Conservation (phyloP, 2,329 filamentous ascomycete species). For the Scedosporium apiospermum region DNA sequence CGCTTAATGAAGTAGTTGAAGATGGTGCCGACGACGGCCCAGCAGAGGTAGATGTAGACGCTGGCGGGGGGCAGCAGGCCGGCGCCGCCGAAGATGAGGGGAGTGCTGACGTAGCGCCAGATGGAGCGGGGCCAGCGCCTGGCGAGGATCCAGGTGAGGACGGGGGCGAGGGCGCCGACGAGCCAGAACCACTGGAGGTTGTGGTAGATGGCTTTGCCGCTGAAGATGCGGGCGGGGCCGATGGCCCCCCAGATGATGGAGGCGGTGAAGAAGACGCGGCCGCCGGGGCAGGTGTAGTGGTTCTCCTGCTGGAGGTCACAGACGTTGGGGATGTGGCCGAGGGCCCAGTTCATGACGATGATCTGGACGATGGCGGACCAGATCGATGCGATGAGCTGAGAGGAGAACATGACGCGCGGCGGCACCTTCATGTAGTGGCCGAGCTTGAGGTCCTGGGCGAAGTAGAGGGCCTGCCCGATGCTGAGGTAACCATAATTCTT, state of each 20-base stretch:
- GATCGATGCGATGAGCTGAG: constrained; percentile 48
- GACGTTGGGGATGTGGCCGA: constrained; percentile 51
- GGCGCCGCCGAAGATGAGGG: constrained; percentile 58
- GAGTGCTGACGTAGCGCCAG: constrained; percentile 57
- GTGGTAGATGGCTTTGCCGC: constrained; percentile 50
- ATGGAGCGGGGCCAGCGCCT: constrained; percentile 51
- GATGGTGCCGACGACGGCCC: constrained; percentile 56
- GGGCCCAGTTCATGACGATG: constrained; percentile 56
- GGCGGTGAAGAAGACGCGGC: constrained; percentile 54
- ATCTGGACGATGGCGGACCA: constrained; percentile 56
- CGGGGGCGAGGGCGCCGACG: constrained; percentile 51
- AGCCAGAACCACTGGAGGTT: constrained; percentile 64
- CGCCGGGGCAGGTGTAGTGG: constrained; percentile 47
- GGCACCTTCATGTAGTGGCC: constrained; percentile 61
- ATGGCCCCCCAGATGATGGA: constrained; percentile 68
- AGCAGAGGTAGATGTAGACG: constrained; percentile 60
- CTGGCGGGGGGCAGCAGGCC: constrained; percentile 59
- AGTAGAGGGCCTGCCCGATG: constrained; percentile 57
- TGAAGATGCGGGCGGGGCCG: constrained; percentile 62
- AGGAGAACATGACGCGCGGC: constrained; percentile 51
- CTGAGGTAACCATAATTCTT: constrained; percentile 64
- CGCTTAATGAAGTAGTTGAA: constrained; percentile 62
- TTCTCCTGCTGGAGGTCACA: constrained; percentile 45
- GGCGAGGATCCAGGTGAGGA: constrained; percentile 54
- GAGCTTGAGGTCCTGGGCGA: constrained; percentile 56